A percentile compares a stretch with the other conserved stretches of the same genome.
Conservation (phyloP, 2,329 filamentous ascomycete species). For the Ophiostoma ips region DNA sequence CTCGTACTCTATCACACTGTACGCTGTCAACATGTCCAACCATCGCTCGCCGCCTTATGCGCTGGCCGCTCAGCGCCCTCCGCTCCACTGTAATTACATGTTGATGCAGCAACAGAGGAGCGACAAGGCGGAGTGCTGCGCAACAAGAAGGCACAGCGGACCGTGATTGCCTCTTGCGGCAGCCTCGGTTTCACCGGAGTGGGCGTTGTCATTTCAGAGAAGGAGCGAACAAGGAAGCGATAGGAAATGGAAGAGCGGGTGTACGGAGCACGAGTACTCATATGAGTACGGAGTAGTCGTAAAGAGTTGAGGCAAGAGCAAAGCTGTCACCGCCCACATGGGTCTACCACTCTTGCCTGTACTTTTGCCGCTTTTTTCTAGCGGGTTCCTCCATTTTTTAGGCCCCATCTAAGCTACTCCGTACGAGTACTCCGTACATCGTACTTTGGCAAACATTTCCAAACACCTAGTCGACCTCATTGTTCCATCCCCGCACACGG, state of each 20-base stretch:
- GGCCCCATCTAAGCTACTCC: not conserved
- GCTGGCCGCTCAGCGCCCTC: not conserved
- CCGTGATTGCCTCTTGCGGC: not conserved
- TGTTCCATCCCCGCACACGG: not conserved
- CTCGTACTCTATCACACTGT: too few relatives aligned
- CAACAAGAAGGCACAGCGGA: not conserved
- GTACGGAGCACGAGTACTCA: too few relatives aligned
- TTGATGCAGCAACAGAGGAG: constrained; percentile 11
- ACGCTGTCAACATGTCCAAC: too few relatives aligned
- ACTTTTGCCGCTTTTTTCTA: too few relatives aligned
- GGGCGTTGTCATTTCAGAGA: not conserved
- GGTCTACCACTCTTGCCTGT: too few relatives aligned
- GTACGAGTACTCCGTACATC: not conserved
- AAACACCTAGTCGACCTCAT: not conserved
- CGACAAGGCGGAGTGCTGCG: not conserved
- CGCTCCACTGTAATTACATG: constrained; percentile 8
- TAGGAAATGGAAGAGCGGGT: too few relatives aligned
- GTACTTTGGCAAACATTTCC: too few relatives aligned
- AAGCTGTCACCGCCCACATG: too few relatives aligned
- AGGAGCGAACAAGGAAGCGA: not conserved
- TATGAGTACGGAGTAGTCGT: too few relatives aligned
- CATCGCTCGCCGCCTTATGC: not conserved
- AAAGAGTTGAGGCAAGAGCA: too few relatives aligned
- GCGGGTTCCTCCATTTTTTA: not conserved
- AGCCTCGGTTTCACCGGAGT: constrained; percentile 1